A percentile compares a stretch with the other conserved stretches of the same genome.
These are phyloP conservation scores for Phoma sp. DNA, from an alignment of 2,329 filamentous ascomycete species.

Conservation along the genomic window DNA sequence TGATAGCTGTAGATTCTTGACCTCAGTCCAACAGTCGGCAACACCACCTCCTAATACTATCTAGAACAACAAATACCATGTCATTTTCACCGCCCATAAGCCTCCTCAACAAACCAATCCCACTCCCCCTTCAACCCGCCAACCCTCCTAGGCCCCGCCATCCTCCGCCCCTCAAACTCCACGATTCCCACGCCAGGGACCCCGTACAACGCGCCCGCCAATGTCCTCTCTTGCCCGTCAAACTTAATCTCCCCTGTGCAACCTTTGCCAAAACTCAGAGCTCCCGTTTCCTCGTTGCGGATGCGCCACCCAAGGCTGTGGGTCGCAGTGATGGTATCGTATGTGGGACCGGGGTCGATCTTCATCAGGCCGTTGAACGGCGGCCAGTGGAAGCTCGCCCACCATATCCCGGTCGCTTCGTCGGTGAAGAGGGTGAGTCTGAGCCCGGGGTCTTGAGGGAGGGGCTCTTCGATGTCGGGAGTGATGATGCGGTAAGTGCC, in stretches of 20 bases:
- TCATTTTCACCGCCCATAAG: conserved; percentile 29
- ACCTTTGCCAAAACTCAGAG: conserved; percentile 39
- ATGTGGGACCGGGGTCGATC: conserved; percentile 36
- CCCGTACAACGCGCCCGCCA: conserved; percentile 20
- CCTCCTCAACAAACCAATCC: conserved; percentile 31
- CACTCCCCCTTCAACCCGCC: conserved; percentile 34
- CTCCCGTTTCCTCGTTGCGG: conserved; percentile 29
- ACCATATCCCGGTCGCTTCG: conserved; percentile 47
- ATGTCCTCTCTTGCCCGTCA: neutral
- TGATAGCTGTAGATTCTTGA: too few species aligned
- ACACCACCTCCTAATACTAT: neutral
- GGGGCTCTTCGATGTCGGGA: conserved; percentile 18
- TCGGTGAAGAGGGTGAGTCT: conserved; percentile 44
- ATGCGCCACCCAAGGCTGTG: conserved; percentile 41
- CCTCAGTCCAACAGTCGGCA: too few species aligned
- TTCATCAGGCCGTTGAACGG: conserved; percentile 53
- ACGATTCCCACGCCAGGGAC: conserved; percentile 34
- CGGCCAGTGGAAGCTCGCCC: conserved; percentile 56
- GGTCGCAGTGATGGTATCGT: conserved; percentile 3
- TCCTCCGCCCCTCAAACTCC: conserved; percentile 35
- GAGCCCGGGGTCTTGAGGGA: conserved; percentile 36
- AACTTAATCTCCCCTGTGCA: conserved; percentile 46
- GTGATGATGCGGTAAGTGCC: conserved; percentile 53
- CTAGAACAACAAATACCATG: neutral
- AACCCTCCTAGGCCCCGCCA: conserved; percentile 28